Evolutionary conservation across 208 protist species (phyloP).

Genomic region (Jaenimonas drosophilae): DNA sequence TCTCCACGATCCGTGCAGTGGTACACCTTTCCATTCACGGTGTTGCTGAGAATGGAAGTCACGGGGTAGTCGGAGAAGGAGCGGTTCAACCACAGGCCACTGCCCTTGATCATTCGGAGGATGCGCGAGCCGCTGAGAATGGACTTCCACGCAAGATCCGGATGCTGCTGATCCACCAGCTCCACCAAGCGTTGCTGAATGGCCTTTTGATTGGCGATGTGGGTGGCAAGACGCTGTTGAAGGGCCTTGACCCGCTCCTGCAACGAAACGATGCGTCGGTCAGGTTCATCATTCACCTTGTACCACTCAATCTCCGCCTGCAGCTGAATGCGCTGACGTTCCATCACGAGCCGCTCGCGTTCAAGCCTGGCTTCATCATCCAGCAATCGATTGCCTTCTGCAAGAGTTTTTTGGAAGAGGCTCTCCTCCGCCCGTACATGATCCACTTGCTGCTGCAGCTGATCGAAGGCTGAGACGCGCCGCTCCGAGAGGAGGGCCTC

Average conservation of each 20-base stretch:
- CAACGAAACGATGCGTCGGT: slow-evolving; percentile 18
- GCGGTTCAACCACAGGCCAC: slow-evolving; percentile 53
- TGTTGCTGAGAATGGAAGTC: slow-evolving; percentile 32
- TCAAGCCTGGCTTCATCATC: slow-evolving; percentile 50
- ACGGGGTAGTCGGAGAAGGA: slow-evolving; percentile 62
- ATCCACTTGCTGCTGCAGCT: slow-evolving; percentile 11
- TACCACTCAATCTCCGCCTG: slow-evolving; percentile 68
- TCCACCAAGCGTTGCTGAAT: slow-evolving; percentile 46
- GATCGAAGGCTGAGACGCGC: slow-evolving; percentile 32
- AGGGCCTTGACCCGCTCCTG: slow-evolving; percentile 22
- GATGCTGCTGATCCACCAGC: slow-evolving; percentile 38
- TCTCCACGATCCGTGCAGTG: slow-evolving; percentile 41
- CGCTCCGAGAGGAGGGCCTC: slow-evolving; percentile 27
- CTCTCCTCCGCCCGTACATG: slow-evolving; percentile 23
- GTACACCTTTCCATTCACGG: slow-evolving; percentile 66
- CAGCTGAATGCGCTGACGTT: slow-evolving; percentile 59
- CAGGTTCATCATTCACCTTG: slow-evolving; percentile 51
- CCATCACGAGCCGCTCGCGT: slow-evolving; percentile 30
- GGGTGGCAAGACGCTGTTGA: slow-evolving; percentile 18
- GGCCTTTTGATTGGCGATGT: slow-evolving; percentile 27
- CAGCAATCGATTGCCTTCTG: slow-evolving; percentile 32
- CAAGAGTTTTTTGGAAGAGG: slow-evolving; percentile 21
- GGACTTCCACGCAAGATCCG: slow-evolving; percentile 63
- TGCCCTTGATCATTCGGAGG: slow-evolving; percentile 50
- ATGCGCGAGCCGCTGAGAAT: slow-evolving; percentile 48